These are phyloP conservation scores for Dothistroma pini DNA, from an alignment of 2,329 filamentous ascomycete genomes.

Conservation along the genomic window DNA sequence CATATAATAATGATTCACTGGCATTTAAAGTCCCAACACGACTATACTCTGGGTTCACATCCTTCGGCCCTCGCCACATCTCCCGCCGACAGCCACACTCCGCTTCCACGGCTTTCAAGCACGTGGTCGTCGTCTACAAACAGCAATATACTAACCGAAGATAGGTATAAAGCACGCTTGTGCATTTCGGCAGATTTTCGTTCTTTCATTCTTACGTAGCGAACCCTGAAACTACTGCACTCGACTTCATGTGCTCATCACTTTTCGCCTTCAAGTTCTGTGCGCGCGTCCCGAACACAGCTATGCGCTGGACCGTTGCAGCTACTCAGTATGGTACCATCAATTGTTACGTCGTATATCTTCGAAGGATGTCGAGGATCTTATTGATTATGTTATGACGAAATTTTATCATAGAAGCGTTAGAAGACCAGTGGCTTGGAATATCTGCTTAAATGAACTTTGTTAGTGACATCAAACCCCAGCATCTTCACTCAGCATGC, in stretches of 20 bases:
- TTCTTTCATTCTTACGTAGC: neutral
- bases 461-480: neutral
- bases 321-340: neutral
- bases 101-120: neutral
- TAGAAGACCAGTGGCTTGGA: neutral
- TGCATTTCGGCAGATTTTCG: neutral
- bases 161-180: neutral
- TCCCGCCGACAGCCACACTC: neutral
- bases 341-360: neutral
- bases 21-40: too few relatives aligned
- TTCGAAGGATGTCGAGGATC: neutral
- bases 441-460: neutral
- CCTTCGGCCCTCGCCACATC: neutral
- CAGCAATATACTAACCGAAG: neutral
- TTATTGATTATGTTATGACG: neutral
- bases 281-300: neutral
- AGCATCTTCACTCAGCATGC: constrained; percentile 23
- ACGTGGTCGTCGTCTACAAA: neutral
- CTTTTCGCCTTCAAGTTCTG: neutral
- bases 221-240: neutral
- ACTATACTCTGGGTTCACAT: neutral
- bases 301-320: neutral
- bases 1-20: too few relatives aligned
- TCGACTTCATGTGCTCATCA: neutral
- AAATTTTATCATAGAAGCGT: neutral